Evolutionary conservation across 495 filamentous ascomycete species (phyloP).

Genomic region (Gamarada debralockiae): DNA sequence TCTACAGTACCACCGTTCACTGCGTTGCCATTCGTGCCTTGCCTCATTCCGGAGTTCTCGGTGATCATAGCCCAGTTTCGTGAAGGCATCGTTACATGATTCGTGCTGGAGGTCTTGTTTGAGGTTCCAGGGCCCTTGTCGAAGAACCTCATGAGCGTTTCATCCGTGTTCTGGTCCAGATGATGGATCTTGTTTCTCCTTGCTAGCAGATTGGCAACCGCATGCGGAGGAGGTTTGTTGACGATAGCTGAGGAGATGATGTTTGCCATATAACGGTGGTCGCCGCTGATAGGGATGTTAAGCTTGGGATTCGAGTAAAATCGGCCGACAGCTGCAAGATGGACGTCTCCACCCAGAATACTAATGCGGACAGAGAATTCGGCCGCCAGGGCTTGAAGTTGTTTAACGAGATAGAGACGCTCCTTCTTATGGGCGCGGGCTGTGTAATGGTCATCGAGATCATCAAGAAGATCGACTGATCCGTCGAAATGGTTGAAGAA

Average conservation of each 20-base stretch:
- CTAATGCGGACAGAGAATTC: constrained; percentile 74
- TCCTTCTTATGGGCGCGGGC: constrained; percentile 88
- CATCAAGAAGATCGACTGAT: constrained; percentile 83
- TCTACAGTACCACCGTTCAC: constrained; percentile 2
- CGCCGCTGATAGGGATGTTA: constrained; percentile 53
- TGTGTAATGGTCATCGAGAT: constrained; percentile 94
- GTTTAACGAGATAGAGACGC: constrained; percentile 66
- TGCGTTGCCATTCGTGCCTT: constrained; percentile 7
- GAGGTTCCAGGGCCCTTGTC: constrained; percentile 72
- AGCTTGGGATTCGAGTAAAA: constrained; percentile 69
- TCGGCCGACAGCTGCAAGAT: constrained; percentile 68
- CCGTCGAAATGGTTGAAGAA: constrained; percentile 95
- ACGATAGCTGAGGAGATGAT: constrained; percentile 78
- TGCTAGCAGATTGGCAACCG: constrained; percentile 85
- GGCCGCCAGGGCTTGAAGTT: constrained; percentile 68
- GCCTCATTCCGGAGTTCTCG: constrained; percentile 41
- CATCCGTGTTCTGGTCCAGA: constrained; percentile 77
- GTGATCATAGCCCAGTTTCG: constrained; percentile 85
- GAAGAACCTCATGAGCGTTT: constrained; percentile 84
- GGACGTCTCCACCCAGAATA: constrained; percentile 80
- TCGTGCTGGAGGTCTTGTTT: constrained; percentile 62
- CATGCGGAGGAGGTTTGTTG: constrained; percentile 85
- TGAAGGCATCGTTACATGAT: constrained; percentile 85
- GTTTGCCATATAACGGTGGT: constrained; percentile 73
- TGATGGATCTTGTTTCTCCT: constrained; percentile 89